Percentiles rank a stretch among this genome's conserved stretches.
phyloP scores from a whole-genome alignment of 2,329 filamentous ascomycete genomes.

The Fusarium oligoseptatum region DNA sequence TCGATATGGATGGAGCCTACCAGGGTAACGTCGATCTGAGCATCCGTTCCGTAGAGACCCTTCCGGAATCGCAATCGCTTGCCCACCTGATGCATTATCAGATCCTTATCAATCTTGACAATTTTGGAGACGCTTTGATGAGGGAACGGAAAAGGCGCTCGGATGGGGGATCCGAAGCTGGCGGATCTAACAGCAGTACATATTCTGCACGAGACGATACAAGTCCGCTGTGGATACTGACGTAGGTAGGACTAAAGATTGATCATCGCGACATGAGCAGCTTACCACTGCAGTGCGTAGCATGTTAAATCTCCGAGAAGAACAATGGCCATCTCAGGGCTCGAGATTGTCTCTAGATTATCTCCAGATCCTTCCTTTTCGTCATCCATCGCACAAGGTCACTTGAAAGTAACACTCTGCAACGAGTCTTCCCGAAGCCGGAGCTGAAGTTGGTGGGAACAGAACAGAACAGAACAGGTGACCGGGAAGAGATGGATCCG shows the following conservation, averaged over 20 bases:
- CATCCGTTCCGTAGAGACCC: neutral
- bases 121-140: neutral
- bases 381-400: neutral
- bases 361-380: neutral
- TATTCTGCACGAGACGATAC: neutral
- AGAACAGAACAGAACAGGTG: constrained; percentile 19
- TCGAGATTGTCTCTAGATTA: neutral
- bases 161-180: constrained; percentile 12
- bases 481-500: constrained; percentile 28
- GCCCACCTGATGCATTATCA: neutral
- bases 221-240: neutral
- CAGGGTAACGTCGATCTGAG: neutral
- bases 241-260: neutral
- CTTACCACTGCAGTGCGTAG: neutral
- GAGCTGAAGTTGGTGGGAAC: constrained; percentile 26
- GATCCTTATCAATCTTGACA: constrained; percentile 12
- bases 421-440: constrained; percentile 25
- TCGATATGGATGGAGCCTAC: neutral
- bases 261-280: neutral
- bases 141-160: constrained; percentile 11
- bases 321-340: neutral
- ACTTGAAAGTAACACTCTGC: neutral
- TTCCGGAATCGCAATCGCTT: neutral
- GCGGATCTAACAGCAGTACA: neutral
- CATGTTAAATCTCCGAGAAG: neutral